A percentile compares a stretch with the other conserved stretches of the same genome.
Conservation (phyloP, 2,329 filamentous ascomycete species). For the Elsinoe australis region DNA sequence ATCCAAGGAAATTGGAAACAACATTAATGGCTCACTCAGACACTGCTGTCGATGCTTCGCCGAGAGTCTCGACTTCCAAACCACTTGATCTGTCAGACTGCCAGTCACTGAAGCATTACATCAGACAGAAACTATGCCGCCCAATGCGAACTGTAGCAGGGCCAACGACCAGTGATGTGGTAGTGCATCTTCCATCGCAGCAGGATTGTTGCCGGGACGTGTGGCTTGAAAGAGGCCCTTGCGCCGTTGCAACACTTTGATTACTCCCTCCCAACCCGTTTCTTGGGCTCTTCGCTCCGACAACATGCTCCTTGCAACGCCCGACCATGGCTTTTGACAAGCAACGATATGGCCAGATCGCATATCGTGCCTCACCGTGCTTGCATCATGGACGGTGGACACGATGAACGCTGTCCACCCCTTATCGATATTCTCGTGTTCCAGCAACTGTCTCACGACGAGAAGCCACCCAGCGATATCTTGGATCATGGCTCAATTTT, state of each 20-base stretch:
- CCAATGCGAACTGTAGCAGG: too few relatives aligned
- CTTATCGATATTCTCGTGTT: conserved; percentile 8
- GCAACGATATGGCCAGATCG: background rate
- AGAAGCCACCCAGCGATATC: conserved; percentile 8
- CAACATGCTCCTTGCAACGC: background rate
- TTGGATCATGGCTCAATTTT: conserved; percentile 16
- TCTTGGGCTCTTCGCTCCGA: conserved; percentile 2
- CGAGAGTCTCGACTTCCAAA: too few relatives aligned
- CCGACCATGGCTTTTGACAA: background rate
- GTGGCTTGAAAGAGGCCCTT: too few relatives aligned
- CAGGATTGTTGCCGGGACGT: too few relatives aligned
- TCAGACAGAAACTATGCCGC: too few relatives aligned
- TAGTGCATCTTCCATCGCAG: too few relatives aligned
- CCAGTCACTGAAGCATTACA: too few relatives aligned
- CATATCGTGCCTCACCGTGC: background rate
- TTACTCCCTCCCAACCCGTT: conserved; percentile 11
- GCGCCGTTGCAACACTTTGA: conserved; percentile 15
- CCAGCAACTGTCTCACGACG: conserved; percentile 6
- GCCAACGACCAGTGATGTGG: too few relatives aligned
- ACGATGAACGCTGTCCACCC: conserved; percentile 12
- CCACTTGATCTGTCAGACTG: too few relatives aligned
- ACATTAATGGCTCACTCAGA: too few relatives aligned
- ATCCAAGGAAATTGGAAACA: conserved; percentile 1
- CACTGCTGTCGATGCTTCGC: too few relatives aligned
- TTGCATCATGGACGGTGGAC: conserved; percentile 13